Evolutionary conservation across 192 early-diverging fungal species (phyloP).

Genomic region (Podila clonocystis): DNA sequence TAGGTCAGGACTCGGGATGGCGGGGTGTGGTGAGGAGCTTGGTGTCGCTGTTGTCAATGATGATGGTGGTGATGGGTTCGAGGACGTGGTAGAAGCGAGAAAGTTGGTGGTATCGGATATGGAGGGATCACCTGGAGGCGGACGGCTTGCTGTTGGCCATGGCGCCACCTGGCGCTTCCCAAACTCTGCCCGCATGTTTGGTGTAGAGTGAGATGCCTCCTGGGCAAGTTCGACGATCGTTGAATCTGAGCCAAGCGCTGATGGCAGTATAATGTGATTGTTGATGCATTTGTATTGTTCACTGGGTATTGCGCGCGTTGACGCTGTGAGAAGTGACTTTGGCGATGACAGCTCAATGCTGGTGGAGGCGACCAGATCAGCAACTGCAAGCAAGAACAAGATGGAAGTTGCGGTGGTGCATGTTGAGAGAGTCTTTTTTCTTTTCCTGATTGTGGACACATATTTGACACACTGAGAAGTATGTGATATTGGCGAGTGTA

Average conservation of each 20-base stretch:
- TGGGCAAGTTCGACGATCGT: too few species aligned
- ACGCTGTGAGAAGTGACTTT: background rate
- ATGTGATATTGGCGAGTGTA: too few species aligned
- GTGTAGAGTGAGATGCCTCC: too few species aligned
- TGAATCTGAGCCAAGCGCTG: too few species aligned
- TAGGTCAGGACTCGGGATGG: background rate
- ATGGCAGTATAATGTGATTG: too few species aligned
- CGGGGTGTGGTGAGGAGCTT: background rate
- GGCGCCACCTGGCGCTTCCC: too few species aligned
- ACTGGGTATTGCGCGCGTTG: background rate
- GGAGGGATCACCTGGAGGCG: too few species aligned
- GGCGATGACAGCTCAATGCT: background rate
- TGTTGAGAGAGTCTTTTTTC: background rate
- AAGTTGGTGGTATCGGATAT: too few species aligned
- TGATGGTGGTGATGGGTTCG: too few species aligned
- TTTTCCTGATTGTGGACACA: background rate
- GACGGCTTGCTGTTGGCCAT: too few species aligned
- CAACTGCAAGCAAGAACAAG: background rate
- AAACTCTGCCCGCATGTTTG: too few species aligned
- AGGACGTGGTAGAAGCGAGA: too few species aligned
- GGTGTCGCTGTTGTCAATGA: background rate
- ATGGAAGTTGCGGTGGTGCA: background rate
- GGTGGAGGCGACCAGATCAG: background rate
- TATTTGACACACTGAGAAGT: slow-evolving; percentile 65
- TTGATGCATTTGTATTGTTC: background rate